Conservation (phyloP, 140 eudicot genomes). For the Bidens hawaiensis region DNA sequence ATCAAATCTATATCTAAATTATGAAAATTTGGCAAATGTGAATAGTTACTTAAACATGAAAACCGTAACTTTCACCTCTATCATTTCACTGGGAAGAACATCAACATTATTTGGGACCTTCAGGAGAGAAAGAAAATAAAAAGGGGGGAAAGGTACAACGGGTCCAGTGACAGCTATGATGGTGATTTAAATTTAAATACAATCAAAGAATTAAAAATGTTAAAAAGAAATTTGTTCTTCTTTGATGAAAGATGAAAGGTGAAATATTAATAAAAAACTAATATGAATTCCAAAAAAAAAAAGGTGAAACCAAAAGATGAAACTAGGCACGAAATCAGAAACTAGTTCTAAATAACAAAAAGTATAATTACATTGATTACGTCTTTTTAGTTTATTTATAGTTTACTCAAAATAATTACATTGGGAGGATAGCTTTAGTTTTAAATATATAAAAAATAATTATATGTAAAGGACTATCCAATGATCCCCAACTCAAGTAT, state of each 20-base stretch:
- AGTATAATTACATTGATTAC: too few species aligned
- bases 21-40: too few species aligned
- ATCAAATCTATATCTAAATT: not conserved
- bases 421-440: conserved; percentile 13
- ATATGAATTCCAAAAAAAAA: not conserved
- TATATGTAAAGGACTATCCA: too few species aligned
- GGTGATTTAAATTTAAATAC: not conserved
- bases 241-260: too few species aligned
- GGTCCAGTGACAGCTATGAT: not conserved
- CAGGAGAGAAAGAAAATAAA: too few species aligned
- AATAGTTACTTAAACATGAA: not conserved
- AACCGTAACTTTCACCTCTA: too few species aligned
- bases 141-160: not conserved
- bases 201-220: not conserved
- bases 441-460: conserved; percentile 3
- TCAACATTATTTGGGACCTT: too few species aligned
- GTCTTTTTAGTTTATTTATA: not conserved
- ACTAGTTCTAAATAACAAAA: too few species aligned
- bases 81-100: too few species aligned
- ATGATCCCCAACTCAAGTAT: too few species aligned
- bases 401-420: not conserved
- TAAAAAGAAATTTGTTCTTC: not conserved
- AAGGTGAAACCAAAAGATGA: too few species aligned
- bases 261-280: not conserved
- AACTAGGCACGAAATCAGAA: too few species aligned